phyloP scores from a whole-genome alignment of 73 alveolate species.

The Stentor coeruleus region DNA sequence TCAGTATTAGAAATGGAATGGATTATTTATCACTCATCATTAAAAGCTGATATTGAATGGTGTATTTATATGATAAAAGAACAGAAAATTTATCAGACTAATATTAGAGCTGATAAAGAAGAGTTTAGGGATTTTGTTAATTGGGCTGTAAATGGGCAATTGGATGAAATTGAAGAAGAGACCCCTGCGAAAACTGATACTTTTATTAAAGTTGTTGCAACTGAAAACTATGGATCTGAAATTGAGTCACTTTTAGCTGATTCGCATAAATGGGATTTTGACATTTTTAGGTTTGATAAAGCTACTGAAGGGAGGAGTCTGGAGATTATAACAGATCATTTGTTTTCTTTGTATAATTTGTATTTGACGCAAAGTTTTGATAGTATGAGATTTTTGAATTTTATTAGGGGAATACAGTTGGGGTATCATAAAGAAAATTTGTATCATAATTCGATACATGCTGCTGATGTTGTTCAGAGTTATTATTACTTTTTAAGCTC shows the following conservation, averaged over 20 bases:
- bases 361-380: background rate
- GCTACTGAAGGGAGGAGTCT: background rate
- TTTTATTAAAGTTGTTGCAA: background rate
- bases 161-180: background rate
- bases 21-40: background rate
- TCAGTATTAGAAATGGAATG: background rate
- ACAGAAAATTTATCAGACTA: background rate
- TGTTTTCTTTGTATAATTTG: background rate
- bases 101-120: background rate
- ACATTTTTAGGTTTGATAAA: background rate
- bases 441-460: constrained; percentile 71
- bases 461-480: constrained; percentile 78
- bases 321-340: background rate
- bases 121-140: background rate
- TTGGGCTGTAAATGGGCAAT: background rate
- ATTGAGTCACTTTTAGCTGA: background rate
- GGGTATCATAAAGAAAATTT: constrained; percentile 49
- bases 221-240: background rate
- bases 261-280: constrained; percentile 1
- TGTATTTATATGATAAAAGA: background rate
- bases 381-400: constrained; percentile 33
- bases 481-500: constrained; percentile 49
- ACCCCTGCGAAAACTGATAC: background rate
- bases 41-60: background rate
- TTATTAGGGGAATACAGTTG: constrained; percentile 36